Evolutionary conservation across 129 eudicot genomes (phyloP).

Genomic region (Gnaphalium uliginosum): DNA sequence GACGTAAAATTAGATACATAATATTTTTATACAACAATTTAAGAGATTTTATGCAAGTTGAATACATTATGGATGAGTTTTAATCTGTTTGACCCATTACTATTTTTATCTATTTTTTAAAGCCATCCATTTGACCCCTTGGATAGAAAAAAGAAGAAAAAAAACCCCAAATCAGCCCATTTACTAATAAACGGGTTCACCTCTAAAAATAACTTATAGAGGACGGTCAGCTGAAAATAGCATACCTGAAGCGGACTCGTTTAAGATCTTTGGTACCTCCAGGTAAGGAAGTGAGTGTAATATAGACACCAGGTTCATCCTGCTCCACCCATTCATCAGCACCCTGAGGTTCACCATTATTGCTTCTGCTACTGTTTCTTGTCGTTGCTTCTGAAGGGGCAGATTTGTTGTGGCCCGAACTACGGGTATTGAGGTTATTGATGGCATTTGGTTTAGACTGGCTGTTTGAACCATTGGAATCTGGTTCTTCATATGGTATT

Average conservation of each 20-base stretch:
- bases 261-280: slow-evolving; percentile 91
- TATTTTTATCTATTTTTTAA: neutral
- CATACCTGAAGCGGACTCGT: slow-evolving; percentile 96
- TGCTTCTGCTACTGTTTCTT: slow-evolving; percentile 57
- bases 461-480: slow-evolving; percentile 53
- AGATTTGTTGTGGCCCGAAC: slow-evolving; percentile 51
- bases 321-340: slow-evolving; percentile 95
- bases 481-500: slow-evolving; percentile 46
- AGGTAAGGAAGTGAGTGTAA: slow-evolving; percentile 82
- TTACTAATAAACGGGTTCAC: neutral
- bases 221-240: neutral
- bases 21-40: neutral
- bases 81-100: neutral
- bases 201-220: neutral
- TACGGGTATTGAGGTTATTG: slow-evolving; percentile 46
- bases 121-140: neutral
- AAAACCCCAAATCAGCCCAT: neutral
- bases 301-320: slow-evolving; percentile 95
- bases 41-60: neutral
- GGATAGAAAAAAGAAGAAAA: neutral
- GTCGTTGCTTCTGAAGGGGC: slow-evolving; percentile 45
- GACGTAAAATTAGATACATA: no score
- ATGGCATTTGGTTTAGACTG: slow-evolving; percentile 46
- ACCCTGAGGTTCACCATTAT: slow-evolving; percentile 60
- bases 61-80: neutral